Base-by-base conservation (phyloP, 1,139 yeast species). In the Debaryomycetaceae sp. region DNA sequence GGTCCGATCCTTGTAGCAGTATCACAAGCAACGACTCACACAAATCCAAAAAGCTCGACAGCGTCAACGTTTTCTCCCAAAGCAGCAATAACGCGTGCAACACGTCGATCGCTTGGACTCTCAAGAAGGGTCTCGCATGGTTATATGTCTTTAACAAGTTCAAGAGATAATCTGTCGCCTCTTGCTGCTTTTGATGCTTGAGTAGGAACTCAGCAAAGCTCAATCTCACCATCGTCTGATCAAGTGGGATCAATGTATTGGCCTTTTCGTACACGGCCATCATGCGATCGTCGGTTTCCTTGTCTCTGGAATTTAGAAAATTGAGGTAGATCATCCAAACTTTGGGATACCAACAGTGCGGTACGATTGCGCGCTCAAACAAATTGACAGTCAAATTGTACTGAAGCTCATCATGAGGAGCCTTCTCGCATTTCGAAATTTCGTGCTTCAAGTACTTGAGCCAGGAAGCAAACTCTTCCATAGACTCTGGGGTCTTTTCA, bases 251-350 rank as follows among this genome's bases (percentile, higher is more conserved):
- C 38, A 68, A 46, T 28, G 63, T 56, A 26, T 62, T 58, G 2
- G 74, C 73, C 35, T 55, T 52, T 14, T 51, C 39, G 37, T 68
- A 73, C 1, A 62, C 45, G 0, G 41, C 30, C 15, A 56, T 43
- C 25, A 62, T 51, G 10, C 31, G 30, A 3, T 49, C 44, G 25
- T 6, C 5, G 7, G 51, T 45, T 1, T 43, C 12, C 20, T 29
- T 32, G 3, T 31, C 15, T 4, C 29, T 30, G 33, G 32, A 34
- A 27, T 46, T 38, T 8, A 55, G 38, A 53, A 68, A 78, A 2
- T 55, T 47, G n/a, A 69, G 29, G 43, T 75, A 79, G 37, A 58
- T 65, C 10, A 65, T 41, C 90, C 90, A 80, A n/a, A 76, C 40
- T 6, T 49, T 49, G 23, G 64, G 61, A 25, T 59, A 54, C 18